Base-by-base conservation (phyloP, 2,329 filamentous ascomycete genomes). In the Sphaerulina vaccinii region DNA sequence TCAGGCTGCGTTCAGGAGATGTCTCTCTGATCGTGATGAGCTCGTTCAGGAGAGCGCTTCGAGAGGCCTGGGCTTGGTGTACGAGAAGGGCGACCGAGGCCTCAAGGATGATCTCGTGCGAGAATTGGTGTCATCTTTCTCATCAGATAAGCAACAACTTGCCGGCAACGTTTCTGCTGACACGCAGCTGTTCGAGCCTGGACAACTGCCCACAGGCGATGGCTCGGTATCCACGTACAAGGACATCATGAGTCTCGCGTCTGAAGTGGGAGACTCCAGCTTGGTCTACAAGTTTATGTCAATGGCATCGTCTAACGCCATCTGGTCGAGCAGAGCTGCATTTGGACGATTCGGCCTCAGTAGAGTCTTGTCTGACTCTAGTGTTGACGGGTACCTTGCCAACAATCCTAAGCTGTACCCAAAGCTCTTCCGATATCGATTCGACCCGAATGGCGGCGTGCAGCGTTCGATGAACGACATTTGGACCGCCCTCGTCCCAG, bases 251-350 rank as follows among this genome's bases (percentile, higher is more conserved):
- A 93, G 80, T 61, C 77, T 99, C 41, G 93, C 93, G n/a, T 89
- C 92, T 37, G 93, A 99, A 72, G 91, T 96, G 27, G 93, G 93
- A 9, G 92, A 99, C 64, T 92, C 93, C 52, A 91, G 88, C 61
- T 77, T 99, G n/a, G 88, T 97, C 1, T 99, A 99, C 75, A 90
- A 91, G 55, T 97, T 99, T 73, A 99, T 99, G 93, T 92, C 91
- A 0, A 79, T 99, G 60, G 93, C 93, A 2, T 90, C 90, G 1
- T 96, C 96, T 65, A 95, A 95, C 41, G 90, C 91, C 0, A 95
- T 95, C 13, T 99, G 93, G 93, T 92, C 90, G 1, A 95, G 90
- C n/a, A 83, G 93, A 44, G 95, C 93, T 1, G 93, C 93, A 0
- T 97, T 99, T 71, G 93, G 93, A 2, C 82, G 90, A 9, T 96